Evolutionary conservation across 441 rosid genomes (phyloP).

Genomic region (Erodium texanum): DNA sequence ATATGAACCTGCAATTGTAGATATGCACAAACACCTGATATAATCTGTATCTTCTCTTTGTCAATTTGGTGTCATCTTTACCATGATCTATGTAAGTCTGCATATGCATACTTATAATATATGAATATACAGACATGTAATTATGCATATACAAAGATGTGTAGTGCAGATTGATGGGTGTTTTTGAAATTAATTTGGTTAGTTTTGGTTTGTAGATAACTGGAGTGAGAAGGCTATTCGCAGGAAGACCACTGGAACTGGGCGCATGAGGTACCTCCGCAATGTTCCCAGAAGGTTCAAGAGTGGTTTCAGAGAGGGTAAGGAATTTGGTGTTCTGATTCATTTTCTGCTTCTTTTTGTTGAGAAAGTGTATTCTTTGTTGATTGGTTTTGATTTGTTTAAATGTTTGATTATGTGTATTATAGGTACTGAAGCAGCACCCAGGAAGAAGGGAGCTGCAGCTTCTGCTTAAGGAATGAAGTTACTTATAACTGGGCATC

Average conservation of each 20-base stretch:
- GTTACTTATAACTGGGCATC: no score
- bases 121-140: no score
- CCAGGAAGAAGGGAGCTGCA: slow-evolving; percentile 6
- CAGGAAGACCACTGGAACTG: background rate
- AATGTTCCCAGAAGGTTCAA: slow-evolving; percentile 77
- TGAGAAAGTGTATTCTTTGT: background rate
- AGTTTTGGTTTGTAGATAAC: background rate
- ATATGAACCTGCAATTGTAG: no score
- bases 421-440: slow-evolving; percentile 5
- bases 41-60: no score
- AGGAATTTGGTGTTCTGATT: background rate
- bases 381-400: background rate
- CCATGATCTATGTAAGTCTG: no score
- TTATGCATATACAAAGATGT: no score
- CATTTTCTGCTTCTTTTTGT: no score
- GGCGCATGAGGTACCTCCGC: slow-evolving; percentile 83
- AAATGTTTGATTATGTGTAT: background rate
- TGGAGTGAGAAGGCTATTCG: background rate
- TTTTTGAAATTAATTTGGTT: no score
- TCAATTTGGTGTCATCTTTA: no score
- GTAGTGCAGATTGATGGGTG: no score
- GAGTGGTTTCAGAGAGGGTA: slow-evolving; percentile 89
- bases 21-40: no score
- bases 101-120: no score
- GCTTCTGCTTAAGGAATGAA: background rate